Conservation (phyloP, 495 filamentous ascomycete genomes). For the Penicillium bovifimosum region DNA sequence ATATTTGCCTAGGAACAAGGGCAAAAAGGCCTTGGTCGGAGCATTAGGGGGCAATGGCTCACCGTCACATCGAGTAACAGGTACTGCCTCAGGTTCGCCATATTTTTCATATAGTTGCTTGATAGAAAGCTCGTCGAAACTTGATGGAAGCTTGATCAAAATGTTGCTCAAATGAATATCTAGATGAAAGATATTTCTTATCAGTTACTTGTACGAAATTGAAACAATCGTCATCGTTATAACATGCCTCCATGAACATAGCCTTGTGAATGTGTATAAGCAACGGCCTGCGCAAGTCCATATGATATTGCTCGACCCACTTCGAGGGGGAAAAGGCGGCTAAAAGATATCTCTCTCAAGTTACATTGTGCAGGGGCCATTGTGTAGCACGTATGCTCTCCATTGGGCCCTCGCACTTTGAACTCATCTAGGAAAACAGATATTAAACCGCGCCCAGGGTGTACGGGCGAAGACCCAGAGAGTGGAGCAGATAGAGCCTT, state of each 20-base stretch:
- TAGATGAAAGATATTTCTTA: too few relatives aligned
- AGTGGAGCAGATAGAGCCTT: slow-evolving; percentile 15
- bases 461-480: background rate
- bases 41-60: slow-evolving; percentile 15
- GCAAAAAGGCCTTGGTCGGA: slow-evolving; percentile 24
- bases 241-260: slow-evolving; percentile 31
- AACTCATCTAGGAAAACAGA: slow-evolving; percentile 25
- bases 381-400: slow-evolving; percentile 27
- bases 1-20: slow-evolving; percentile 27
- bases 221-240: background rate
- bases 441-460: slow-evolving; percentile 13
- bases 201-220: too few relatives aligned
- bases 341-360: slow-evolving; percentile 25
- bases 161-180: slow-evolving; percentile 36
- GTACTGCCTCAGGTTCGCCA: slow-evolving; percentile 10
- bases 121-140: slow-evolving; percentile 17
- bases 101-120: slow-evolving; percentile 14
- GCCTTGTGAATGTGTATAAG: slow-evolving; percentile 31
- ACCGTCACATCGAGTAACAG: slow-evolving; percentile 15
- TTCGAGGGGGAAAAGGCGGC: slow-evolving; percentile 24
- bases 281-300: slow-evolving; percentile 21
- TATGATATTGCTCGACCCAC: slow-evolving; percentile 27
- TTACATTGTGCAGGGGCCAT: slow-evolving; percentile 20
- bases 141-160: slow-evolving; percentile 32
- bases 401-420: slow-evolving; percentile 26